Percentiles rank a stretch among this genome's conserved stretches.
Evolutionary conservation across 768 basidiomycete species (phyloP).

Genomic region (Phylloporus arenicola): DNA sequence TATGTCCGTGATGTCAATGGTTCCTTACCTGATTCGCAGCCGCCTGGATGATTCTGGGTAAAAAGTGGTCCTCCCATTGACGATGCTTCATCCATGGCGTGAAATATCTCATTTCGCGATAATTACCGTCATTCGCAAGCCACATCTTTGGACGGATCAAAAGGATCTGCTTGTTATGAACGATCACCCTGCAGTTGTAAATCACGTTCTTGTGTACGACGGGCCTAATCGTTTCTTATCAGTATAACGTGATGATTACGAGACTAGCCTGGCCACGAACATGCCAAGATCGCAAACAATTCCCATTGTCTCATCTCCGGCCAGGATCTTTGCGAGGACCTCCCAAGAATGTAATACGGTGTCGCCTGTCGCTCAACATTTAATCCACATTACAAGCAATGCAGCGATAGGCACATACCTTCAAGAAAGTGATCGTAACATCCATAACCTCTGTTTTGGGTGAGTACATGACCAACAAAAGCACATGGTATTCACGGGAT

Average conservation of each 20-base stretch:
- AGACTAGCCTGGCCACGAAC: conserved; percentile 39
- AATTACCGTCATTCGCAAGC: conserved; percentile 98
- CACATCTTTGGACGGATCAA: conserved; percentile 99
- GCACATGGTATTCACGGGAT: conserved; percentile 59
- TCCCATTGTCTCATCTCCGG: conserved; percentile 69
- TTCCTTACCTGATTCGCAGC: conserved; percentile 77
- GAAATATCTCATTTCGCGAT: conserved; percentile 85
- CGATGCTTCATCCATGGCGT: conserved; percentile 92
- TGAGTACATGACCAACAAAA: neutral
- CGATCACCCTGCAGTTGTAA: conserved; percentile 93
- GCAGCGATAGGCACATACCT: conserved; percentile 41
- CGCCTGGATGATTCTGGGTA: conserved; percentile 83
- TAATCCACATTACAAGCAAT: neutral
- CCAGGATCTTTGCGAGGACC: conserved; percentile 85
- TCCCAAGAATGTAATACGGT: conserved; percentile 98
- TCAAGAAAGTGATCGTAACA: conserved; percentile 97
- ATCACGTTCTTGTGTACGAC: conserved; percentile 96
- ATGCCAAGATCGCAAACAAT: conserved; percentile 98
- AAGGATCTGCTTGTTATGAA: conserved; percentile 79
- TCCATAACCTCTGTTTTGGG: conserved; percentile 74
- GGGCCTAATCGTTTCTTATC: conserved; percentile 55
- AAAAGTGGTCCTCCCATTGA: conserved; percentile 85
- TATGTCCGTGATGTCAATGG: neutral
- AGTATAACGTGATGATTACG: neutral
- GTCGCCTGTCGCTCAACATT: conserved; percentile 56